phyloP scores from a whole-genome alignment of 768 basidiomycete species.

The Mrakia gelida region DNA sequence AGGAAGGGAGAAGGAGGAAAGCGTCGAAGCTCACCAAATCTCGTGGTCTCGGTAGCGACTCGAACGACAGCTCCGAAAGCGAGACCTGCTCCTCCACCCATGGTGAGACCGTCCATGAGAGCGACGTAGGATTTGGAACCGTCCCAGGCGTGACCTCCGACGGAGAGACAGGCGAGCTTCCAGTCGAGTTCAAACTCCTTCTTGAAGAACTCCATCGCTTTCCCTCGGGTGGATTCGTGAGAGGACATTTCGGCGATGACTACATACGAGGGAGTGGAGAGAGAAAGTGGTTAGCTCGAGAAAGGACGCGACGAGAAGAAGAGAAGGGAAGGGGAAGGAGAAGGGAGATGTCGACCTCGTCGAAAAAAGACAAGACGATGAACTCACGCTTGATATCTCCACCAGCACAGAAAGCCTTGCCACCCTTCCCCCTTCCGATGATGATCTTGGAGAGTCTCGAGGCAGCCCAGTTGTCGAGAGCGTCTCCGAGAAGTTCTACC shows the following conservation, averaged over 20 bases:
- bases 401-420: slow-evolving; percentile 84
- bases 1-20: background rate
- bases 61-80: slow-evolving; percentile 78
- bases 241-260: slow-evolving; percentile 36
- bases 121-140: slow-evolving; percentile 76
- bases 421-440: slow-evolving; percentile 59
- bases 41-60: slow-evolving; percentile 85
- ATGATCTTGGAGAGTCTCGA: slow-evolving; percentile 68
- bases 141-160: slow-evolving; percentile 26
- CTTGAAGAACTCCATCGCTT: slow-evolving; percentile 83
- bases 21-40: slow-evolving; percentile 48
- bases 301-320: slow-evolving; percentile 2
- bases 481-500: slow-evolving; percentile 65
- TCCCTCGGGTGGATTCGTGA: slow-evolving; percentile 34
- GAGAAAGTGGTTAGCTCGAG: background rate
- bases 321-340: background rate
- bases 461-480: slow-evolving; percentile 49
- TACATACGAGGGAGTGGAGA: background rate
- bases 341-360: background rate
- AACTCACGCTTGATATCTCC: slow-evolving; percentile 84
- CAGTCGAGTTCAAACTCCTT: slow-evolving; percentile 56
- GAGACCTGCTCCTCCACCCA: slow-evolving; percentile 95
- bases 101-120: slow-evolving; percentile 83
- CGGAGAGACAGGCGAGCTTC: slow-evolving; percentile 31
- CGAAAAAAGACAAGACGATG: slow-evolving; percentile 2